Percentiles rank a stretch among this genome's conserved stretches.
Evolutionary conservation across 1,139 yeast genomes (phyloP).

Genomic region (Pichia sp.): DNA sequence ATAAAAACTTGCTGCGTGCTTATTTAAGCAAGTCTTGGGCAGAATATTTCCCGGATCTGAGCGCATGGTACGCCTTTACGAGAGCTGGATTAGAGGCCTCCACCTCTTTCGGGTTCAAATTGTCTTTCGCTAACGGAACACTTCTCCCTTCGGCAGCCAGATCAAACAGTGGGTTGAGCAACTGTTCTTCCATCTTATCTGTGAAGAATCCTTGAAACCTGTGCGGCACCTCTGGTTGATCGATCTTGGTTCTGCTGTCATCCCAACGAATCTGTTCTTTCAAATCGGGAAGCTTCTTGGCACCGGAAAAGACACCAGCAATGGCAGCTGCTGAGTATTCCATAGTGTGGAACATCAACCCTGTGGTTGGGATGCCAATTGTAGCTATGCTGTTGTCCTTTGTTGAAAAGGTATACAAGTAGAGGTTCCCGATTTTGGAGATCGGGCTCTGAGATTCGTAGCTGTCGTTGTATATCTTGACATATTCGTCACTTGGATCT

Average conservation of each 20-base stretch:
- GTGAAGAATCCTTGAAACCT: conserved; percentile 18
- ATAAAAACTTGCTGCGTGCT: neutral
- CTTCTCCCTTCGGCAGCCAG: conserved; percentile 16
- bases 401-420: conserved; percentile 38
- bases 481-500: conserved; percentile 16
- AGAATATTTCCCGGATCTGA: conserved; percentile 9
- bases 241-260: conserved; percentile 17
- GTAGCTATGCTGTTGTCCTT: conserved; percentile 43
- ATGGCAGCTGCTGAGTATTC: conserved; percentile 45
- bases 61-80: conserved; percentile 13
- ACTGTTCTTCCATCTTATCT: conserved; percentile 16
- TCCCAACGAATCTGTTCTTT: conserved; percentile 28
- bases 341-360: conserved; percentile 41
- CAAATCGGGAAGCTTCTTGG: conserved; percentile 25
- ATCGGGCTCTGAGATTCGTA: conserved; percentile 14
- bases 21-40: conserved; percentile 11
- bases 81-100: conserved; percentile 17
- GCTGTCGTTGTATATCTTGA: conserved; percentile 15
- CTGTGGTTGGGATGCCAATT: conserved; percentile 40
- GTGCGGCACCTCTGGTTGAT: conserved; percentile 21
- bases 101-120: conserved; percentile 12
- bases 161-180: conserved; percentile 20
- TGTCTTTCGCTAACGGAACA: conserved; percentile 15
- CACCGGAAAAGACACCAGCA: conserved; percentile 45
- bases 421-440: conserved; percentile 34